Percentiles rank a stretch among this genome's conserved stretches.
phyloP scores from a whole-genome alignment of 2,329 filamentous ascomycete species.

The Teratosphaeria destructans region DNA sequence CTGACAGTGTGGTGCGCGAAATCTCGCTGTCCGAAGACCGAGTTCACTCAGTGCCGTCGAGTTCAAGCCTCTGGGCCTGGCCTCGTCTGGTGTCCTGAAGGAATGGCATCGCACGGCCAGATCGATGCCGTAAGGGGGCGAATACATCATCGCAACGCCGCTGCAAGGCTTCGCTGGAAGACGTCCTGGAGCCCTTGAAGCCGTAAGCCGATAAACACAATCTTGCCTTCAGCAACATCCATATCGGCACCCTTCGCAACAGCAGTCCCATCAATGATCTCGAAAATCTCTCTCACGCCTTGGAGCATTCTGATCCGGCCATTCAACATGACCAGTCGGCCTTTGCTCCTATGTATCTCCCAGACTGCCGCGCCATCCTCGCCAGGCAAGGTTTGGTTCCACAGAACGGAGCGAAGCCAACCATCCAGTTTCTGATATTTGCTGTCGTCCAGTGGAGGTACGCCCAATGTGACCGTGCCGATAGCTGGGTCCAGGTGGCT shows the following conservation, averaged over 20 bases:
- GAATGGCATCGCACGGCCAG: no score
- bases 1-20: no score
- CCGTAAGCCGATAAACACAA: slow-evolving; percentile 24
- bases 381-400: slow-evolving; percentile 46
- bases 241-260: not conserved
- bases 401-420: slow-evolving; percentile 76
- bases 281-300: slow-evolving; percentile 87
- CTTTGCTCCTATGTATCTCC: slow-evolving; percentile 84
- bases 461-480: slow-evolving; percentile 63
- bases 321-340: slow-evolving; percentile 55
- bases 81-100: no score
- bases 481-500: slow-evolving; percentile 88
- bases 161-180: not conserved
- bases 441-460: slow-evolving; percentile 48
- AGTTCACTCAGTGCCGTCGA: no score
- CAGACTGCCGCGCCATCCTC: slow-evolving; percentile 35
- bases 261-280: slow-evolving; percentile 56
- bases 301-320: slow-evolving; percentile 70
- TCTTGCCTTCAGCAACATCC: slow-evolving; percentile 14
- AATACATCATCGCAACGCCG: not conserved
- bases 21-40: no score
- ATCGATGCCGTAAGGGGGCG: not conserved
- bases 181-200: not conserved
- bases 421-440: slow-evolving; percentile 59
- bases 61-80: no score